Base-by-base conservation (phyloP, 2,329 filamentous ascomycete species). In the Gnomoniopsis sp. region DNA sequence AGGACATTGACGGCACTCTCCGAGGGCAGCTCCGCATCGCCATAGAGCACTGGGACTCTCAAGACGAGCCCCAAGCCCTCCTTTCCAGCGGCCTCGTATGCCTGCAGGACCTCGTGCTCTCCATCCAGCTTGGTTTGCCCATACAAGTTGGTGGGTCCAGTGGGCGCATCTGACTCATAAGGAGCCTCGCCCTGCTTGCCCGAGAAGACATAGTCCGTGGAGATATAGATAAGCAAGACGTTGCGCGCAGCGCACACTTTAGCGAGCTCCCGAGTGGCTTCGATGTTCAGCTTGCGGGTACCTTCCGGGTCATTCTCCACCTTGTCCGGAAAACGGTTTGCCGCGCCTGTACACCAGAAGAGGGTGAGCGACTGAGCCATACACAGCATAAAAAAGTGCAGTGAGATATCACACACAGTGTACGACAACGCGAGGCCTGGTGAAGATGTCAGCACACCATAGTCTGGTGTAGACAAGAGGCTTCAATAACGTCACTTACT, bases 1-100 rank as follows among this genome's bases (percentile, higher is more conserved):
- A 97, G 79, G 0, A 87, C 80, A 68, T 96, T 96, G 48, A 96
- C 84, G 0, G 93, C 91, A 66, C 90, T 95, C 74, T 96, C 91
- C 3, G 82, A 79, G 2, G 87, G 82, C 48, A 74, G 81, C 65
- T 90, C 83, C 0, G 86, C 87, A n/a, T 86, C 77, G 1, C 92
- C 93, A 69, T 96, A 96, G 17, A 96, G 78, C 17, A 96, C 87
- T 0, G 92, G 92, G 6, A 96, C 89, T 15, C 91, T 82, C 53
- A 96, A 78, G 6, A 93, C 85, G 0, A 93, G 80, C 0, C 83
- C 88, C 21, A 82, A 74, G 0, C 84, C 84, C 3, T 73, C 65
- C 65, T 78, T 81, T 1, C 74, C 75, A 1, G 75, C 78, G 2
- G 75, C 70, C 46, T 74, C 67, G 63, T 79, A 88, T 49, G 79